Evolutionary conservation across 352 stramenopile genomes (phyloP).

Genomic region (Thraustotheca clavata): DNA sequence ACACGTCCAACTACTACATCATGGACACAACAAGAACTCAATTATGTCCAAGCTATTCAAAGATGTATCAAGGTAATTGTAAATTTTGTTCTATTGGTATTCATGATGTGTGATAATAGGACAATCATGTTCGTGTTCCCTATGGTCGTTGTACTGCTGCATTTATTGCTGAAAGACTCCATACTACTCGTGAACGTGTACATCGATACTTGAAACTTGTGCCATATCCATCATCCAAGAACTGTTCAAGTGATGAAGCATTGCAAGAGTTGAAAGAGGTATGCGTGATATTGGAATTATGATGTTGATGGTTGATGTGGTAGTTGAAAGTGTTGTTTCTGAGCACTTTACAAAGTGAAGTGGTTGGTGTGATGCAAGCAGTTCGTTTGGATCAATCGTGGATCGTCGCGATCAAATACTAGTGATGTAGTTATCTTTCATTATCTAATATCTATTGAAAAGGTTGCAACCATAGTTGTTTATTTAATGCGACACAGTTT

Average conservation of each 20-base stretch:
- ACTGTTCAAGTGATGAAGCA: not conserved
- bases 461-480: not conserved
- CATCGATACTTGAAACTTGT: not conserved
- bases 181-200: not conserved
- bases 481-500: too few relatives aligned
- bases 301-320: not conserved
- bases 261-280: conserved; percentile 7
- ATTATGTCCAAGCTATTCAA: conserved; percentile 5
- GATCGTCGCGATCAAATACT: not conserved
- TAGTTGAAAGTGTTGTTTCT: not conserved
- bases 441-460: not conserved
- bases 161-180: conserved; percentile 13
- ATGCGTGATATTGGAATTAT: not conserved
- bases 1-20: not conserved
- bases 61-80: not conserved
- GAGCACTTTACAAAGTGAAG: not conserved
- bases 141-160: not conserved
- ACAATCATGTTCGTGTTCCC: conserved; percentile 4
- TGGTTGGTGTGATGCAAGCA: not conserved
- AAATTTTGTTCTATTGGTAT: too few relatives aligned
- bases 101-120: not conserved
- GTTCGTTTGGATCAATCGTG: not conserved
- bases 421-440: not conserved
- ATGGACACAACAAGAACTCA: not conserved
- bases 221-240: not conserved